Base-by-base conservation (phyloP, 2,329 filamentous ascomycete genomes). In the Cladosporium colombiae region DNA sequence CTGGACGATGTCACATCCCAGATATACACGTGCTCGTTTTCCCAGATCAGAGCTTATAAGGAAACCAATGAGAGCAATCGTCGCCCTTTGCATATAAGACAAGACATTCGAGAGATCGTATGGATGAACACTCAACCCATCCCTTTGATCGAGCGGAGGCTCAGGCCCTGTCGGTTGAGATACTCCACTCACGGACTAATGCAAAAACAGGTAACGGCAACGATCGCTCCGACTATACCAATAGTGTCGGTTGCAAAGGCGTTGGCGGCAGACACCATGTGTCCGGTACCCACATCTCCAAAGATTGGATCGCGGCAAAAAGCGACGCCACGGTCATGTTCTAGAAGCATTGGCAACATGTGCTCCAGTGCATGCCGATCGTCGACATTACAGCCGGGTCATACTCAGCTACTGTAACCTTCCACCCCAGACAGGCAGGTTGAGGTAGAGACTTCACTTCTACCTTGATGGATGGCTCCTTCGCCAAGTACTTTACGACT, bases 381-480 rank as follows among this genome's bases (percentile, higher is more conserved):
- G 11, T 56, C 61, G 13, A 31, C 33, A 23, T 35, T 14, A 46
- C 25, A 55, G 50, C 25, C 49, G 33, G 29, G 2, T 37, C 25
- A 18, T 56, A 37, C 21, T 44, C 23, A 56, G 21, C 61, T 23
- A 50, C 27, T 62, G 44, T 25, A 62, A 14, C 27, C 59, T 35
- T 52, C 10, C 46, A 62, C 18, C 29, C 21, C 14, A 35, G 31
- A 62, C 13, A 13, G 33, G 44, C 50, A 56, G 33, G 37, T 55
- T 56, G 61, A 56, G 61, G 50, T 23, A 55, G 35, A 49, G 25
- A 33, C 44, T 63, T 63, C 31, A 63, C 61, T 33, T 56, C 21
- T 21, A 63, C 61, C 61, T 63, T 63, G 61, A 63, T 63, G 61
- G 61, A 31, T 29, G 23, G 27, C 50, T 63, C 61, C 50, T 56